These are phyloP conservation scores for Aspergillus sp. DNA, from an alignment of 2,329 filamentous ascomycete genomes.

Conservation along the genomic window DNA sequence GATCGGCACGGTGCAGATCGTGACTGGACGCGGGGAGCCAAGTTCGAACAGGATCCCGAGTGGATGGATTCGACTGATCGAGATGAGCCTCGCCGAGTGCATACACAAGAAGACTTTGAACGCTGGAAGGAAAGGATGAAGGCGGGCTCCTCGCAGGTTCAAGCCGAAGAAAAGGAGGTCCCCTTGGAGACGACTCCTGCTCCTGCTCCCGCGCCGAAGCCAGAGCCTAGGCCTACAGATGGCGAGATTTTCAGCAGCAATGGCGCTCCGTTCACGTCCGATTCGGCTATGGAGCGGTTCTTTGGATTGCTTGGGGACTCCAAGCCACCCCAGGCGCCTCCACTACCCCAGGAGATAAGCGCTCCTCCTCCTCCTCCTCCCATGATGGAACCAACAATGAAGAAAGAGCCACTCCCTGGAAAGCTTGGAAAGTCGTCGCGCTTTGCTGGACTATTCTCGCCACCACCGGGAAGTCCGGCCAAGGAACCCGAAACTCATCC, in stretches of 20 bases:
- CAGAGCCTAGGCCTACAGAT: constrained; percentile 44
- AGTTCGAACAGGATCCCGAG: constrained; percentile 78
- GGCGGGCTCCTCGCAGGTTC: constrained; percentile 53
- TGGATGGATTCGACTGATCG: constrained; percentile 76
- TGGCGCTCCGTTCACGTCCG: constrained; percentile 63
- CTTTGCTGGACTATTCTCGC: constrained; percentile 79
- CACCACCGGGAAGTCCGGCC: constrained; percentile 57
- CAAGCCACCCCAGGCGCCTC: constrained; percentile 34
- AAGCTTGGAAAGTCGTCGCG: constrained; percentile 73
- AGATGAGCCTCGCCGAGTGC: constrained; percentile 68
- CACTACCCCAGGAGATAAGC: constrained; percentile 43
- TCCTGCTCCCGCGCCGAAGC: constrained; percentile 34
- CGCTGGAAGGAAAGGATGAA: constrained; percentile 94
- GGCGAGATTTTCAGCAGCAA: constrained; percentile 56
- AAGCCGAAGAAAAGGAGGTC: constrained; percentile 48
- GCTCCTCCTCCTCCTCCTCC: constrained; percentile 28
- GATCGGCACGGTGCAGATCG: constrained; percentile 51
- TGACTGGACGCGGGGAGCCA: constrained; percentile 56
- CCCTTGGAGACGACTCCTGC: constrained; percentile 23
- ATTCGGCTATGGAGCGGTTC: constrained; percentile 74
- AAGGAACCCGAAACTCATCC: constrained; percentile 34
- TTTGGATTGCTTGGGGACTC: constrained; percentile 64
- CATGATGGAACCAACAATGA: constrained; percentile 40
- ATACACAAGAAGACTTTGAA: constrained; percentile 89
- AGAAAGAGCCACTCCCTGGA: constrained; percentile 42